Evolutionary conservation across 306 rosid species (phyloP).

Genomic region (Spatholobus suberectus): DNA sequence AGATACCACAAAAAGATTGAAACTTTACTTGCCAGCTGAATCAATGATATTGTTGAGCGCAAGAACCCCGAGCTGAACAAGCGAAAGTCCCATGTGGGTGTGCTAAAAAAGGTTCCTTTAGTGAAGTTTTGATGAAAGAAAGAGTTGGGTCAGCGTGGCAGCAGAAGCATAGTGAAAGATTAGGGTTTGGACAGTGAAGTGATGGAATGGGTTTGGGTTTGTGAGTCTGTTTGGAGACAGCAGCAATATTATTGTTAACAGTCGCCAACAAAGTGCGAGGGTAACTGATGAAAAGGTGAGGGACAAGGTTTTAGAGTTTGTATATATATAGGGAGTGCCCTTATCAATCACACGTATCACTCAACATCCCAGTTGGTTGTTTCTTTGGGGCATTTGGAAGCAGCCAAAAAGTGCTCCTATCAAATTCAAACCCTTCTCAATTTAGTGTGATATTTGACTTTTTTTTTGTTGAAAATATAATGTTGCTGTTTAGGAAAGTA

Average conservation of each 20-base stretch:
- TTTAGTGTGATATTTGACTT: not conserved
- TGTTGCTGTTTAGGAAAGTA: too few species aligned
- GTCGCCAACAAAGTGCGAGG: slow-evolving; percentile 44
- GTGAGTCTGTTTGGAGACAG: slow-evolving; percentile 44
- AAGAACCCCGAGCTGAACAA: slow-evolving; percentile 25
- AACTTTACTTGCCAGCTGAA: slow-evolving; percentile 30
- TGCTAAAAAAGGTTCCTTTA: slow-evolving; percentile 2
- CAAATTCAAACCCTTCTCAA: not conserved
- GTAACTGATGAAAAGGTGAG: slow-evolving; percentile 27
- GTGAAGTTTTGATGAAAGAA: not conserved
- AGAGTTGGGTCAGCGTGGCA: slow-evolving; percentile 31
- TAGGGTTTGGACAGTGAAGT: slow-evolving; percentile 61
- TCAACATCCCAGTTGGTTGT: not conserved
- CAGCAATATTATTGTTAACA: slow-evolving; percentile 36
- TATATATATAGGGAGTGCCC: not conserved
- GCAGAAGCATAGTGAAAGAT: not conserved
- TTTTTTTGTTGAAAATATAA: too few species aligned
- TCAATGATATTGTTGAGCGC: slow-evolving; percentile 23
- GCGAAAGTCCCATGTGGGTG: slow-evolving; percentile 11
- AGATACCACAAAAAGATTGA: not conserved
- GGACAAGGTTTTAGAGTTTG: slow-evolving; percentile 13
- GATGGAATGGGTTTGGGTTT: not conserved
- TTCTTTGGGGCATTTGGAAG: not conserved
- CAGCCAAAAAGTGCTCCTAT: not conserved
- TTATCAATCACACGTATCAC: not conserved